Evolutionary conservation across 108 stramenopile genomes (phyloP).

Genomic region (Nitzschia inconspicua): DNA sequence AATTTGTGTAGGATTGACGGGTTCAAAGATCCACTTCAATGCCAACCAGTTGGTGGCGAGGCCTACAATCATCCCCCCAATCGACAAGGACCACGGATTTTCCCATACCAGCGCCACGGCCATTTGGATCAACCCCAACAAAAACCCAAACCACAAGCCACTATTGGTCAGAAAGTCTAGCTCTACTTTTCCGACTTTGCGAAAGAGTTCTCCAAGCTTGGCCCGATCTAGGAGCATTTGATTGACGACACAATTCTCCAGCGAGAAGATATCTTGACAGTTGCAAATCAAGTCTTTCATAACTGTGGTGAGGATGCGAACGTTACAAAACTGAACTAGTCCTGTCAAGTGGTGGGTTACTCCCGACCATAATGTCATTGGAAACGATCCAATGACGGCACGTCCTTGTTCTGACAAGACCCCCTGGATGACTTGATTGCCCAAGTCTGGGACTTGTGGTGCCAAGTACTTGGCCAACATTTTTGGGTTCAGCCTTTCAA

Average conservation of each 20-base stretch:
- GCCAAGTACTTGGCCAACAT: conserved; percentile 53
- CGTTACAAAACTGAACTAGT: conserved; percentile 9
- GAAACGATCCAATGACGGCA: not conserved
- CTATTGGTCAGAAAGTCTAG: conserved; percentile 83
- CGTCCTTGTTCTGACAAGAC: conserved; percentile 23
- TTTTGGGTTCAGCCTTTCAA: conserved; percentile 66
- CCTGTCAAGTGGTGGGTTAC: not conserved
- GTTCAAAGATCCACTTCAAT: conserved; percentile 93
- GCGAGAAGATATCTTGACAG: conserved; percentile 60
- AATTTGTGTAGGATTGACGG: conserved; percentile 84
- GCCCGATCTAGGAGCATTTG: conserved; percentile 84
- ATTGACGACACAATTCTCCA: conserved; percentile 80
- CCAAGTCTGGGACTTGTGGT: conserved; percentile 69
- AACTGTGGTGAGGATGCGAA: conserved; percentile 41
- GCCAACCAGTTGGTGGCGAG: conserved; percentile 92
- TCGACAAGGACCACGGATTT: conserved; percentile 88
- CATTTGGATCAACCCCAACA: conserved; percentile 92
- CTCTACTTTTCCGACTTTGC: conserved; percentile 76
- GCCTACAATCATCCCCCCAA: conserved; percentile 90
- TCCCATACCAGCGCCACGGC: conserved; percentile 89
- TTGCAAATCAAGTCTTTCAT: conserved; percentile 72
- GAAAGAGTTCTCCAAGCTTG: conserved; percentile 72
- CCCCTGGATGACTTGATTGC: conserved; percentile 53
- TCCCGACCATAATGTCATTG: conserved; percentile 16
- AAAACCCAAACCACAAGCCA: conserved; percentile 94